Base-by-base conservation (phyloP, 345 rosid species). In the Microcos paniculata region DNA sequence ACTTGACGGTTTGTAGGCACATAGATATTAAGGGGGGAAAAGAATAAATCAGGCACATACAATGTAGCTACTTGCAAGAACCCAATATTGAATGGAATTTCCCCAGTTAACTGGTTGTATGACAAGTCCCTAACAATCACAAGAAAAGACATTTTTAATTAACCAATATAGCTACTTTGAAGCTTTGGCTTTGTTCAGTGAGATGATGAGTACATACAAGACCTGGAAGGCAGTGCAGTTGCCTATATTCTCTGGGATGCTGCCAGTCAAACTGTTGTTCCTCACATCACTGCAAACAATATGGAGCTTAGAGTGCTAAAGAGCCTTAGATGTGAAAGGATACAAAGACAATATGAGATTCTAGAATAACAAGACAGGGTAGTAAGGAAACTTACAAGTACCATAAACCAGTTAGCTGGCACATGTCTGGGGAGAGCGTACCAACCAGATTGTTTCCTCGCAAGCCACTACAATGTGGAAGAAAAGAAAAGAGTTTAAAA, bases 201-300 rank as follows among this genome's bases (percentile, higher is more conserved):
- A 80, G 77, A 79, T 40, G 67, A 76, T 30, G 64, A 76, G 78
- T 82, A 90, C 97, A 75, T 92, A 96, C 99, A 96, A 82, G 88
- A 96, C 98, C 85, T 96, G 99, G 88, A 96, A 96, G 87, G 96
- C 87, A 72, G 98, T 90, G 81, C 98, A 93, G 81, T 96, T 96
- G 88, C 99, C 99, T n/a, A 96, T 90, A 56, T 84, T 85, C 78
- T 78, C 84, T 57, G 99, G 99, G 74, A 96, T 96, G 65, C 81
- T 96, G 56, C 99, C 99, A 0, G 89, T 92, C 89, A 96, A 92
- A 65, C 97, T 96, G 84, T 96, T 96, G 91, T 93, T 93, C 70
- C 88, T 85, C 19, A 96, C 99, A 79, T 96, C 99, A 78, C 99
- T 96, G 71, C 24, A 55, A 43, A 77, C 4, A 53, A 62, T 55